Evolutionary conservation across 1,284 basidiomycete species (phyloP).

Genomic region (Grifola frondosa): DNA sequence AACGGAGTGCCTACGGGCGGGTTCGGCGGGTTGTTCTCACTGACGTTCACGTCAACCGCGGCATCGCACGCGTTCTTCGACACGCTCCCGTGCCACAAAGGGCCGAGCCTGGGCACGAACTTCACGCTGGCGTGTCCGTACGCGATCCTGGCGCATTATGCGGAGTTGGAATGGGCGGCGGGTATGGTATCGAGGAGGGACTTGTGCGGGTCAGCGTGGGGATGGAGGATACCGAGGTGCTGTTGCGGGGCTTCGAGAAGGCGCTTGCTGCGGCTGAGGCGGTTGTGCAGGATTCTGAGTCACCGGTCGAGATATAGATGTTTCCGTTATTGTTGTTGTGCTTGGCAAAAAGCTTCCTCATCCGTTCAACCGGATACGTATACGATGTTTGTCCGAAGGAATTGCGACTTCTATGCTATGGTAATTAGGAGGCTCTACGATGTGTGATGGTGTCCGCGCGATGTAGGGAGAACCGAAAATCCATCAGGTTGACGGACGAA

Average conservation of each 20-base stretch:
- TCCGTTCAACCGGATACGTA: no score
- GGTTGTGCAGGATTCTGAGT: conserved; percentile 4
- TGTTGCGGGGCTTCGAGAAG: conserved; percentile 62
- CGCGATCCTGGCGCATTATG: conserved; percentile 90
- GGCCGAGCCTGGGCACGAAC: conserved; percentile 93
- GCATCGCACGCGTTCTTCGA: conserved; percentile 90
- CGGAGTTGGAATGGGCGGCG: conserved; percentile 91
- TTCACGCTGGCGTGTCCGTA: conserved; percentile 95
- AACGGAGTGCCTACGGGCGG: conserved; percentile 51
- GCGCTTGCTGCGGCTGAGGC: conserved; percentile 74
- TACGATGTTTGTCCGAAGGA: no score
- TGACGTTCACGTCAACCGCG: conserved; percentile 75
- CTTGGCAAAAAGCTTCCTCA: no score
- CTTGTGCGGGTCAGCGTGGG: conserved; percentile 92
- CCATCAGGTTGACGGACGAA: no score
- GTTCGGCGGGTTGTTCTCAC: conserved; percentile 90
- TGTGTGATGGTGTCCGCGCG: no score
- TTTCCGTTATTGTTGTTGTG: no score
- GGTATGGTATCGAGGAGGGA: conserved; percentile 83
- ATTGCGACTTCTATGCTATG: no score
- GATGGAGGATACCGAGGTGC: conserved; percentile 70
- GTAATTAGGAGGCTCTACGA: no score
- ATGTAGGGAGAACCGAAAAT: no score
- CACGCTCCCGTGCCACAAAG: conserved; percentile 80
- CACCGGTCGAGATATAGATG: neutral